Evolutionary conservation across 768 basidiomycete genomes (phyloP).

Genomic region (Leccinum ochraceum): DNA sequence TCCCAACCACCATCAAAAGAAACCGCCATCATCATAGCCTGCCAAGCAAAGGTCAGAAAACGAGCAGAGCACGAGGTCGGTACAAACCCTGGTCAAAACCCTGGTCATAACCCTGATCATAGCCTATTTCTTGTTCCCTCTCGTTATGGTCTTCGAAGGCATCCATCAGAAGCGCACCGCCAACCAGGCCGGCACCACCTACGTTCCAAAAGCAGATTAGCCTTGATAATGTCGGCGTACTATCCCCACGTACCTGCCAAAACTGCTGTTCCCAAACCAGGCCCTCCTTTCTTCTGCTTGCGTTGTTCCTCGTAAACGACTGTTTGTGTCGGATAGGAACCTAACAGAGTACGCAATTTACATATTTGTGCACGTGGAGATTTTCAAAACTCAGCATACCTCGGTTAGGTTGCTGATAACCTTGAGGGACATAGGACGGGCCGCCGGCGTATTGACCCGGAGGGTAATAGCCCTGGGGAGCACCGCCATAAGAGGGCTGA

Average conservation of each 20-base stretch:
- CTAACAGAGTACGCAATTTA: slow-evolving; percentile 19
- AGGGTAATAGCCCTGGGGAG: slow-evolving; percentile 16
- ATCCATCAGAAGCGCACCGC: slow-evolving; percentile 55
- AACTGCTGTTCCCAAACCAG: slow-evolving; percentile 50
- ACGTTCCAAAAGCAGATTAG: slow-evolving; percentile 10
- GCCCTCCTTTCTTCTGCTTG: slow-evolving; percentile 43
- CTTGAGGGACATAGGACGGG: neutral
- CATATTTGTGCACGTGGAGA: neutral
- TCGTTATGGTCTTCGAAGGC: slow-evolving; percentile 48
- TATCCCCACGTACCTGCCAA: slow-evolving; percentile 42
- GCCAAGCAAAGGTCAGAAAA: slow-evolving; percentile 9
- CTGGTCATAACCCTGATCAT: slow-evolving; percentile 32
- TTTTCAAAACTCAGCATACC: slow-evolving; percentile 13
- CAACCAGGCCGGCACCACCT: slow-evolving; percentile 69
- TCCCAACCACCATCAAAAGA: slow-evolving; percentile 12
- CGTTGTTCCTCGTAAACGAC: slow-evolving; percentile 39
- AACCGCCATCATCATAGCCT: slow-evolving; percentile 30
- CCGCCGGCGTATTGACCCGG: neutral
- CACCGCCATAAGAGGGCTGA: slow-evolving; percentile 9
- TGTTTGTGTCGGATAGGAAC: slow-evolving; percentile 35
- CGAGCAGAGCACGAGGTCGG: slow-evolving; percentile 4
- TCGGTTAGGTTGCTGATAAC: slow-evolving; percentile 11
- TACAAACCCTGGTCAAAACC: slow-evolving; percentile 39
- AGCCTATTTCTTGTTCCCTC: slow-evolving; percentile 32
- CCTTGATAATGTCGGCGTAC: neutral